phyloP scores from a whole-genome alignment of 2,329 filamentous ascomycete species.

The Seiridium unicorne region DNA sequence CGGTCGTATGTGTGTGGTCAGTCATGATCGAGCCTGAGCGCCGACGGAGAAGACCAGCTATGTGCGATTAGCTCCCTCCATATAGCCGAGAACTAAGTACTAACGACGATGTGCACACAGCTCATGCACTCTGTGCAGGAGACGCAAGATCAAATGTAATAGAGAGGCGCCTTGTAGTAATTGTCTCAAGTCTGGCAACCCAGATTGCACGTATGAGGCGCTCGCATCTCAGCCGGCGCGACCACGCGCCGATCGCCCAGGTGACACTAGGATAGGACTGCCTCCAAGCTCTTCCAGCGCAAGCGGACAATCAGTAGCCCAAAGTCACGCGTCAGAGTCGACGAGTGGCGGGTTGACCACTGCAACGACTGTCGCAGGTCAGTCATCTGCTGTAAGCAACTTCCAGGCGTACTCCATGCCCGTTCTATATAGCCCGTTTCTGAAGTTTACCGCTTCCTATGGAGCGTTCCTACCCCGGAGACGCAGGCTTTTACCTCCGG shows the following conservation, averaged over 20 bases:
- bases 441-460: too few relatives aligned
- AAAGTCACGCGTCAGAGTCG: background rate
- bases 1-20: background rate
- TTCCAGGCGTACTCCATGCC: too few relatives aligned
- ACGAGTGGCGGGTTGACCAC: background rate
- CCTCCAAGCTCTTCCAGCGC: background rate
- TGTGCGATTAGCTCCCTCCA: background rate
- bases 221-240: slow-evolving; percentile 7
- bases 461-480: too few relatives aligned
- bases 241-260: background rate
- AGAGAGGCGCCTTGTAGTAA: slow-evolving; percentile 56
- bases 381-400: background rate
- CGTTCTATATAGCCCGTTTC: too few relatives aligned
- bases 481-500: too few relatives aligned
- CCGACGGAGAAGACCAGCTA: slow-evolving; percentile 2
- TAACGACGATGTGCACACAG: background rate
- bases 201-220: slow-evolving; percentile 45
- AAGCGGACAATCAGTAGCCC: background rate
- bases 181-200: slow-evolving; percentile 51
- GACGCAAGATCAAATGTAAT: slow-evolving; percentile 60
- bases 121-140: slow-evolving; percentile 46
- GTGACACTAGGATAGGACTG: background rate
- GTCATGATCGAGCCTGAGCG: slow-evolving; percentile 2
- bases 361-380: background rate
- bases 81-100: background rate